phyloP scores from a whole-genome alignment of 2,329 filamentous ascomycete species.

The Aspergillus calidoustus region DNA sequence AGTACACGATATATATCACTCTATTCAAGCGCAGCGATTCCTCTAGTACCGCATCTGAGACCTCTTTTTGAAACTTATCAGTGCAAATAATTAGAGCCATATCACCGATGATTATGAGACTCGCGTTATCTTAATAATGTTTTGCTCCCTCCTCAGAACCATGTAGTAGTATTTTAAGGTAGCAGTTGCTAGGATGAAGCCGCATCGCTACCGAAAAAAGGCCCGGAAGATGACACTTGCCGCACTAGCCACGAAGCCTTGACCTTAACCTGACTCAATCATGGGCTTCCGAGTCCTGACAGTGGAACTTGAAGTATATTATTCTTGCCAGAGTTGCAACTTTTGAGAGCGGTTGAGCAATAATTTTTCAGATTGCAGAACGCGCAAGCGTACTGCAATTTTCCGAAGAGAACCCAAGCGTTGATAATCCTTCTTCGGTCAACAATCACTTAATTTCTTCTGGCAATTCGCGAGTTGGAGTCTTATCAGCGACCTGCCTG shows the following conservation, averaged over 20 bases:
- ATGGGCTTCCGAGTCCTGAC: neutral
- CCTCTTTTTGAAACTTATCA: no score
- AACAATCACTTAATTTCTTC: neutral
- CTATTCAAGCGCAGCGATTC: no score
- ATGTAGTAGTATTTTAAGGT: neutral
- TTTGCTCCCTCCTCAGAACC: no score
- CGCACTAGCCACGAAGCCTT: neutral
- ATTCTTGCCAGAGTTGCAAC: neutral
- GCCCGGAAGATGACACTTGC: neutral
- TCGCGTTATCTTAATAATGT: no score
- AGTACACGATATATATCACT: no score
- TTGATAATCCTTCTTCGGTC: neutral
- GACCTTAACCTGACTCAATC: neutral
- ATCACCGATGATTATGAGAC: no score
- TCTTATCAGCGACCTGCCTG: neutral
- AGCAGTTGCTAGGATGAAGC: neutral
- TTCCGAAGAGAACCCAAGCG: slow-evolving; percentile 3
- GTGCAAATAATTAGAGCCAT: no score
- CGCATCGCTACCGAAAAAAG: neutral
- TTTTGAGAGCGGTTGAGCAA: neutral
- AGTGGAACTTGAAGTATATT: neutral
- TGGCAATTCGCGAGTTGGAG: slow-evolving; percentile 8
- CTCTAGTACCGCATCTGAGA: no score
- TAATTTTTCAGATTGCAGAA: neutral
- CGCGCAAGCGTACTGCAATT: neutral